Evolutionary conservation across 202 grass and related monocot genomes (phyloP), one percentile per base, ranked within the genome.

Genomic region (Schoenoplectus tabernaemontani): DNA sequence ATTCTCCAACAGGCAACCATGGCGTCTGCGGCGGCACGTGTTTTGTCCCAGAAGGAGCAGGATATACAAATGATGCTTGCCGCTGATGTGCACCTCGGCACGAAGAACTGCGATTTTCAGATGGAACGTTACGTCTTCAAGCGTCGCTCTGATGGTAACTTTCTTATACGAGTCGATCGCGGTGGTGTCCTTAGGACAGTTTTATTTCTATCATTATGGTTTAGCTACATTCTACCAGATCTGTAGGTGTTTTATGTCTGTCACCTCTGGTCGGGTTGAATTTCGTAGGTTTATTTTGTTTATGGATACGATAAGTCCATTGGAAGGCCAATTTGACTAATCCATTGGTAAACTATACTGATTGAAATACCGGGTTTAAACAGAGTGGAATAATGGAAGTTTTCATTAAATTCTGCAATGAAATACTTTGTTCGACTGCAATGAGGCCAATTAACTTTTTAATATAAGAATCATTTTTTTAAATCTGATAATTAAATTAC

Each of bases 21-120:
- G 87, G 83, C 85, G 51, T 44, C 84, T 37, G 53, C n/a, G 66
- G 90, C 87, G 5, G 26, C 84, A 13, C 76, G 88, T 70, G 72
- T 43, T 20, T 83, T 97, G 41, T 87, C 90, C 4, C 88, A 93
- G 88, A 83, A 56, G 86, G 90, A 97, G 85, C 82, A 87, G 82
- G 93, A 97, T 81, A 89, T 93, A 9, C 93, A 93, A 81, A 97
- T 97, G 93, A 97, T 97, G 93, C 87, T 97, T 0, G 90, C 90
- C 1, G 93, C 93, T 7, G 88, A 93, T 59, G 93, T 97, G 44
- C 90, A 97, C 12, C 93, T 97, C 24, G 93, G 93, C 88, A 91
- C 88, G 59, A 97, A 91, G 88, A 97, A 97, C 82, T 97, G 93
- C 81, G 90, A 97, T 63, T 97, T 97, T 78, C 90, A 97, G 86